A percentile compares a stretch with the other conserved stretches of the same genome.
Evolutionary conservation across 371 early-diverging fungal species (phyloP).

Genomic region (Mortierella sp.): DNA sequence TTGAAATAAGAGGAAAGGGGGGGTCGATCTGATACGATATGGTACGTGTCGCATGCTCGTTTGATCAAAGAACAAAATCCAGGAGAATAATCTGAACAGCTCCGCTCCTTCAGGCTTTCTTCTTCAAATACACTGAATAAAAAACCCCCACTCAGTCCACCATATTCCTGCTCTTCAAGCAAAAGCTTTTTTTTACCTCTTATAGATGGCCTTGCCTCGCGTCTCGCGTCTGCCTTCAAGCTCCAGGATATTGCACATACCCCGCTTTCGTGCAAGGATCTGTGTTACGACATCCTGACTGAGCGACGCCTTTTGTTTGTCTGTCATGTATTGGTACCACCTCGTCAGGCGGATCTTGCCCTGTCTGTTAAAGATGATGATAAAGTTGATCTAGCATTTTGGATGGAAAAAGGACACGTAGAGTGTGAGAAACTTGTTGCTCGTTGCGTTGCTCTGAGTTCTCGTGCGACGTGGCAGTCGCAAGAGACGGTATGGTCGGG

Average conservation of each 20-base stretch:
- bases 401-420: background rate
- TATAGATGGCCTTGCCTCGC: conserved; percentile 62
- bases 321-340: conserved; percentile 57
- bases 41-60: background rate
- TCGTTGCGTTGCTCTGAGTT: no score
- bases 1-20: no score
- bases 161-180: no score
- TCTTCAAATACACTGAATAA: no score
- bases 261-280: conserved; percentile 60
- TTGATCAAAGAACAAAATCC: background rate
- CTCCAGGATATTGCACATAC: conserved; percentile 64
- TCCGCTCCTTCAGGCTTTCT: no score
- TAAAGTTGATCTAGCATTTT: conserved; percentile 57
- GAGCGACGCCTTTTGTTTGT: conserved; percentile 60
- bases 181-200: conserved; percentile 39
- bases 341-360: conserved; percentile 64
- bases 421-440: background rate
- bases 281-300: conserved; percentile 60
- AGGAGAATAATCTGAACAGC: no score
- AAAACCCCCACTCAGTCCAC: background rate
- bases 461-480: background rate
- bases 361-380: conserved; percentile 63
- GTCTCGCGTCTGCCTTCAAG: conserved; percentile 55
- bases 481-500: background rate
- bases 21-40: background rate